Base-by-base conservation (phyloP, 148 eudicot genomes). In the Camellia sinensis region DNA sequence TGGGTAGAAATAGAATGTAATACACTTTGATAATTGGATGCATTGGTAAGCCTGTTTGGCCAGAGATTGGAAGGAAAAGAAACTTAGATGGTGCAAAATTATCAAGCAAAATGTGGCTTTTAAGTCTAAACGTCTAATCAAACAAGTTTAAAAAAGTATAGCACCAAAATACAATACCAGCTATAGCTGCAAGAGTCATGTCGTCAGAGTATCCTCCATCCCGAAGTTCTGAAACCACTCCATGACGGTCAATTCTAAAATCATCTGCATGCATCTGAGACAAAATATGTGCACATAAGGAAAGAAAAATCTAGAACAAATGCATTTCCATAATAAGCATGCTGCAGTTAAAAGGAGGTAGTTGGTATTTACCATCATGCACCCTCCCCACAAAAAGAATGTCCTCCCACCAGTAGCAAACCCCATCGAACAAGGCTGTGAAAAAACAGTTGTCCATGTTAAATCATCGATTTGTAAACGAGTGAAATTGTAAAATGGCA, bases 121-220 rank as follows among this genome's bases (percentile, higher is more conserved):
- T 54, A 6, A 14, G 75, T 63, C 14, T 67, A 11, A 4, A 67
- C 0, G 52, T 53, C 64, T 40, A 37, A 15, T 29, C 11, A 13
- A 18, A 21, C n/a, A 67, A 67, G 69, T 41, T 54, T 62, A 44
- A 41, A 61, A 74, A 82, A 29, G 59, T 54, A 63, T 60, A 43
- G 67, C 37, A 74, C 64, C 7, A 3, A 41, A 46, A 45, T 21
- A 45, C 50, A 50, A 67, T 90, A 93, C 97, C 98, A 64, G 99
- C 83, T 81, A 95, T 92, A 85, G 99, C 99, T 50, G 99, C 99
- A 84, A 96, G 99, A 83, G 99, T 96, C 99, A 96, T 96, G 87
- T 96, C 99, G 83, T 96, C 99, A 69, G 99, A 96, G 83, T 96
- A 96, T 80, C 99, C 99, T 60, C 99, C 99, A 87, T 93, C 95